phyloP scores from a whole-genome alignment of 805 yeast genomes.

The Hanseniaspora mollemarum region DNA sequence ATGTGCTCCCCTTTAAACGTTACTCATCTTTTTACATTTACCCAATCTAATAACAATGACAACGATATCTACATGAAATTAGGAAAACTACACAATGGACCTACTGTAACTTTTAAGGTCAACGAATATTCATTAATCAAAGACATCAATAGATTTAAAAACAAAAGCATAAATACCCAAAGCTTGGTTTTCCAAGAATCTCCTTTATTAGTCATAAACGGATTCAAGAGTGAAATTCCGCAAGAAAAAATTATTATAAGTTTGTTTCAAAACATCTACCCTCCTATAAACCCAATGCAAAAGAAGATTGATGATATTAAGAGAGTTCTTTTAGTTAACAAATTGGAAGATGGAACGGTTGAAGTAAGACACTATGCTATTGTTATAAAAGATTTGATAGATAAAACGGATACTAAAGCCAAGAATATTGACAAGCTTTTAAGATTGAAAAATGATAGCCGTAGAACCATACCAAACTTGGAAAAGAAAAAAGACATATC shows the following conservation, averaged over 20 bases:
- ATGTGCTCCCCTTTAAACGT: slow-evolving; percentile 97
- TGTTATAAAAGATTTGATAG: slow-evolving; percentile 69
- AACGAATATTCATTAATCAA: slow-evolving; percentile 65
- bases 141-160: slow-evolving; percentile 63
- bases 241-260: slow-evolving; percentile 79
- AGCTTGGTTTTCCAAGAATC: slow-evolving; percentile 52
- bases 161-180: slow-evolving; percentile 64
- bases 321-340: slow-evolving; percentile 74
- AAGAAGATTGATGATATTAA: slow-evolving; percentile 65
- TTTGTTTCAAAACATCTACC: slow-evolving; percentile 89
- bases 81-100: slow-evolving; percentile 87
- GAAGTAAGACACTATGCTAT: slow-evolving; percentile 85
- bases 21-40: slow-evolving; percentile 74
- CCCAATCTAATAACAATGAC: slow-evolving; percentile 67
- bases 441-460: slow-evolving; percentile 10
- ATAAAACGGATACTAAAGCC: slow-evolving; percentile 60
- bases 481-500: slow-evolving; percentile 60
- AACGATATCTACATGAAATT: slow-evolving; percentile 62
- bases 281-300: slow-evolving; percentile 78
- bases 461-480: slow-evolving; percentile 51
- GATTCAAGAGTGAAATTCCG: slow-evolving; percentile 46
- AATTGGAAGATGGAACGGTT: slow-evolving; percentile 60
- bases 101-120: slow-evolving; percentile 76
- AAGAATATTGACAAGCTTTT: slow-evolving; percentile 41
- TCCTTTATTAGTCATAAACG: slow-evolving; percentile 84